Evolutionary conservation across 192 early-diverging fungal genomes (phyloP), one percentile per base, ranked within the genome.

Genomic region (Gaertneriomyces sp.): DNA sequence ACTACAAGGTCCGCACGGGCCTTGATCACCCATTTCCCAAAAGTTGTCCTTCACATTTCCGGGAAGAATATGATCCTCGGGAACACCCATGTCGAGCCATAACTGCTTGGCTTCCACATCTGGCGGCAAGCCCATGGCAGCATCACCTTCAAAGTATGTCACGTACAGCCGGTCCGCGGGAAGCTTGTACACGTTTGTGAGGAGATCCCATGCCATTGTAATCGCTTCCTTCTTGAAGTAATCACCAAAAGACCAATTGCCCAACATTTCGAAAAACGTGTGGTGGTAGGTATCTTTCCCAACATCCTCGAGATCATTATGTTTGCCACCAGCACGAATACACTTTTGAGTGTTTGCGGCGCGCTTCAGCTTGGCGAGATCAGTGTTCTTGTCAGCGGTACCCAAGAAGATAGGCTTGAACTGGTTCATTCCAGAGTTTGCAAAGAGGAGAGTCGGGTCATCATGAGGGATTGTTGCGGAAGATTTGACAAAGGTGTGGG

Each of bases 241-340:
- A 71, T 98, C 91, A 63, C 96, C 94, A 76, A 98, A 98, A n/a
- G 94, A 96, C 96, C 96, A 98, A 87, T 98, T 98, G 63, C 96
- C 96, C 75, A 98, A 81, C 96, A 98, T 98, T 77, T 98, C 96
- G 81, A 98, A 98, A 84, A 96, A 98, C 45, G 96, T 98, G 76
- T 98, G 96, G 81, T 98, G 96, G 76, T 98, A 98, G 6, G 90
- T 90, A 73, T 98, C 96, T 72, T 90, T 94, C 61, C 96, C 96
- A 20, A 98, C 96, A 77, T 98, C 96, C 58, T 98, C 96, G 56
- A 98, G 82, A 80, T 98, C 96, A 72, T 98, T 98, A 76, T 99
- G 96, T 78, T 99, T 99, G 64, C 96, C 96, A 91, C 95, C 96
- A 14, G 96, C 96, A 75, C 96, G 89, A 73, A 98, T 97, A 81